Evolutionary conservation across 768 basidiomycete genomes (phyloP), one percentile per base, ranked within the genome.

Genomic region (Panaeolus cyanescens): DNA sequence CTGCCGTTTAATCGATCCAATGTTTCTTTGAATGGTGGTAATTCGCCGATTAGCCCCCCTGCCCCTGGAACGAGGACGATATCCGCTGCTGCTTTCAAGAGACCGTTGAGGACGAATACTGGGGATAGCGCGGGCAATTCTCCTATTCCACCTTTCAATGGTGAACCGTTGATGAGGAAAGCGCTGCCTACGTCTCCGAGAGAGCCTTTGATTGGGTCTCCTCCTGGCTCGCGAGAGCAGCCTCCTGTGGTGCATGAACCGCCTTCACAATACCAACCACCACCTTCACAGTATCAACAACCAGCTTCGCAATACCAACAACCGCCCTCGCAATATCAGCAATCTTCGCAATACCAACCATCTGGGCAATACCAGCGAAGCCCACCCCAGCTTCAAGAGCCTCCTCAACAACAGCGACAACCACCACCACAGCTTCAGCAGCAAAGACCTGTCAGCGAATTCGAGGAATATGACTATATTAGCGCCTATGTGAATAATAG

Each of bases 81-180:
- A 56, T 84, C 89, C 2, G 91, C 90, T 0, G 88, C 90, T 5
- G 90, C 90, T 25, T 93, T 93, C 74, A 84, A 82, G 67, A 78
- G 88, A 30, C 85, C 81, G 25, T 6, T 50, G 17, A 60, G 65
- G 54, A 67, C 65, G 40, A 32, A 62, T 5, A 70, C 58, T 56
- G 59, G 54, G 37, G 62, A 60, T 42, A 42, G 32, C 77, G 77
- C 42, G 45, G 68, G 73, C 13, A 62, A 59, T 32, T 63, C 15
- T 33, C 55, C n/a, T n/a, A n/a, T n/a, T 2, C 37, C 55, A 20
- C 61, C 55, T 37, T 55, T 53, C n/a, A n/a, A n/a, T 31, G 31
- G 20, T 13, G 54, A 68, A 15, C 36, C 65, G n/a, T 71, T 74
- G 32, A 63, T 83, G 40, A 83, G 80, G 73, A 87, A 83, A 67